These are phyloP conservation scores for Alternaria metachromatica DNA, from an alignment of 2,329 filamentous ascomycete species.

Conservation along the genomic window DNA sequence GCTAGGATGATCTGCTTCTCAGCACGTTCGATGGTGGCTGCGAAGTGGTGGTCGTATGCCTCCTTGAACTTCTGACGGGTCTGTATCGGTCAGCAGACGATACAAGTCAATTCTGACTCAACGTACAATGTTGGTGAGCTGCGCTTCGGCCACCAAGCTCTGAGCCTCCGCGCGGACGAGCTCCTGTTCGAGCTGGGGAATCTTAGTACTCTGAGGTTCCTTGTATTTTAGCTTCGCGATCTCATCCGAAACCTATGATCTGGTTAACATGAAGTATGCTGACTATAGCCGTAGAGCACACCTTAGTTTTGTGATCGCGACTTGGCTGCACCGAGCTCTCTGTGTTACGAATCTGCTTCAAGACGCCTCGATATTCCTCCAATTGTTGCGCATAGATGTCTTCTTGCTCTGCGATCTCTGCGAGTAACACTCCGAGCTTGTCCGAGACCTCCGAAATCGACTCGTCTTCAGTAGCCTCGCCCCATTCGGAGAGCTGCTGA, in stretches of 20 bases:
- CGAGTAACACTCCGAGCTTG: slow-evolving; percentile 91
- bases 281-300: slow-evolving; percentile 19
- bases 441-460: slow-evolving; percentile 88
- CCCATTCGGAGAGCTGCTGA: slow-evolving; percentile 93
- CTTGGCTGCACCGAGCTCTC: slow-evolving; percentile 95
- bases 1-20: slow-evolving; percentile 97
- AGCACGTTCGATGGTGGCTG: slow-evolving; percentile 90
- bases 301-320: slow-evolving; percentile 82
- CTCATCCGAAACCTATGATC: slow-evolving; percentile 75
- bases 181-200: slow-evolving; percentile 92
- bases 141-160: slow-evolving; percentile 93
- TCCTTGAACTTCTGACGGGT: slow-evolving; percentile 97
- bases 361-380: slow-evolving; percentile 79
- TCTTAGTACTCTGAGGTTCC: slow-evolving; percentile 81
- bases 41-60: slow-evolving; percentile 86
- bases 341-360: slow-evolving; percentile 95
- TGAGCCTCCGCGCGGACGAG: slow-evolving; percentile 95
- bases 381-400: slow-evolving; percentile 84
- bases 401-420: slow-evolving; percentile 93
- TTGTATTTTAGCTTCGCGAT: slow-evolving; percentile 91
- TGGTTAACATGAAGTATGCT: slow-evolving; percentile 1
- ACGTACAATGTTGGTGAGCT: slow-evolving; percentile 85
- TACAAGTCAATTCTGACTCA: background rate
- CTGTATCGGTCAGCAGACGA: slow-evolving; percentile 53
- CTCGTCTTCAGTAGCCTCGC: slow-evolving; percentile 88